Percentiles rank a stretch among this genome's conserved stretches.
Conservation (phyloP, 768 basidiomycete species). For the Mycena floridula region DNA sequence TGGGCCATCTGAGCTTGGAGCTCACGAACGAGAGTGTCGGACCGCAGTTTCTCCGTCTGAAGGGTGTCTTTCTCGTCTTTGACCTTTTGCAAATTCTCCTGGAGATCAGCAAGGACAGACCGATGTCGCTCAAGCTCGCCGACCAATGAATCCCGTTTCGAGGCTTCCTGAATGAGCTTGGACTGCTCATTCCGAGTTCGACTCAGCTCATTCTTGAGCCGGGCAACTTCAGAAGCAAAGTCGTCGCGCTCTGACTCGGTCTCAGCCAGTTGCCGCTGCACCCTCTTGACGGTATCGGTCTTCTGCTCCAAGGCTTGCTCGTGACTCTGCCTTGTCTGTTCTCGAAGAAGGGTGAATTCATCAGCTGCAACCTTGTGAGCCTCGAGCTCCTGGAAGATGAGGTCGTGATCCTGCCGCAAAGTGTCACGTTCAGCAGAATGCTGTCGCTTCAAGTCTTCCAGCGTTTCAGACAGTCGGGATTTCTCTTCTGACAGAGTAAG, state of each 20-base stretch:
- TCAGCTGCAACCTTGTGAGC: conserved; percentile 47
- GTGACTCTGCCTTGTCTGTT: conserved; percentile 33
- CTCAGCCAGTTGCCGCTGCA: conserved; percentile 45
- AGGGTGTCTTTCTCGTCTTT: conserved; percentile 80
- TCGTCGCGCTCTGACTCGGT: conserved; percentile 39
- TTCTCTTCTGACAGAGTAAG: conserved; percentile 41
- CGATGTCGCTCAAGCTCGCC: conserved; percentile 76
- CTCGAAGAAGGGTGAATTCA: conserved; percentile 42
- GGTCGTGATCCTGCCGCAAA: conserved; percentile 41
- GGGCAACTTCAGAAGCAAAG: conserved; percentile 39
- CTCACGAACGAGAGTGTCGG: conserved; percentile 68
- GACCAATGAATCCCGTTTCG: conserved; percentile 67
- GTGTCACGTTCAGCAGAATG: conserved; percentile 43
- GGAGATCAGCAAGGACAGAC: conserved; percentile 67
- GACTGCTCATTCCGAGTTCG: conserved; percentile 53
- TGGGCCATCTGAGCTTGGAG: conserved; percentile 58
- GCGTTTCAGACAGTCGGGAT: conserved; percentile 30
- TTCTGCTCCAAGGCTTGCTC: conserved; percentile 49
- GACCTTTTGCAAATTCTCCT: conserved; percentile 69
- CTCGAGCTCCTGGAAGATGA: conserved; percentile 53
- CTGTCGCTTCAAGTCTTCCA: conserved; percentile 45
- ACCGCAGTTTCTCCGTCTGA: conserved; percentile 63
- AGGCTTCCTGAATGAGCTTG: conserved; percentile 62
- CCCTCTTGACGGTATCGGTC: conserved; percentile 30
- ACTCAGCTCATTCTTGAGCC: conserved; percentile 54